These are phyloP conservation scores for Yarrowia yakushimensis DNA, from an alignment of 805 yeast genomes.

Conservation along the genomic window DNA sequence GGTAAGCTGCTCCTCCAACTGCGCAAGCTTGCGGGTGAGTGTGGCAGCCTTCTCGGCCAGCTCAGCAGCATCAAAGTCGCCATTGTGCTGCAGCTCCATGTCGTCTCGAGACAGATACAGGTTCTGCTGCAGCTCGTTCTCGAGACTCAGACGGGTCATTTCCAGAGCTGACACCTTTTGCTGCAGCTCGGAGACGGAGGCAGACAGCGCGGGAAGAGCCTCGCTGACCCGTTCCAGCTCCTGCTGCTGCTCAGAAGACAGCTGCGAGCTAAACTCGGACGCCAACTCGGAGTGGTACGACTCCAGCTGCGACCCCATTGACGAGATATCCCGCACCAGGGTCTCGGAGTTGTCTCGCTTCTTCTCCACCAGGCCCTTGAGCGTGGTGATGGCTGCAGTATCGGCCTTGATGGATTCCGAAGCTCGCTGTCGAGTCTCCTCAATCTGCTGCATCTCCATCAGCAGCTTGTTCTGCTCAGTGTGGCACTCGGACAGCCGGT, in stretches of 20 bases:
- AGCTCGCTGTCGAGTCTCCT: slow-evolving; percentile 26
- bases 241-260: slow-evolving; percentile 41
- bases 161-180: slow-evolving; percentile 43
- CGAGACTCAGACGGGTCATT: slow-evolving; percentile 42
- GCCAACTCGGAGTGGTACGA: slow-evolving; percentile 50
- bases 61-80: slow-evolving; percentile 29
- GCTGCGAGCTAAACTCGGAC: slow-evolving; percentile 51
- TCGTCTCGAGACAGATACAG: slow-evolving; percentile 52
- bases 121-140: slow-evolving; percentile 58
- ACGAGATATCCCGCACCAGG: slow-evolving; percentile 27
- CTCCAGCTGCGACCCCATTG: slow-evolving; percentile 42
- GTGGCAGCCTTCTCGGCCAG: neutral
- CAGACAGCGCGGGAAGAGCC: slow-evolving; percentile 32
- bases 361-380: neutral
- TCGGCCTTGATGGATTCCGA: neutral
- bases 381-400: neutral
- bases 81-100: slow-evolving; percentile 30
- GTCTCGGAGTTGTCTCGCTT: neutral
- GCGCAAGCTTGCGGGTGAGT: neutral
- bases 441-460: slow-evolving; percentile 18
- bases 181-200: slow-evolving; percentile 42
- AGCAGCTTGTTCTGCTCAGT: slow-evolving; percentile 41
- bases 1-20: slow-evolving; percentile 34
- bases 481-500: slow-evolving; percentile 49
- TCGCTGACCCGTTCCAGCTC: slow-evolving; percentile 47